Conservation (phyloP, 2,329 filamentous ascomycete species). For the Phaeosphaeria sp. region DNA sequence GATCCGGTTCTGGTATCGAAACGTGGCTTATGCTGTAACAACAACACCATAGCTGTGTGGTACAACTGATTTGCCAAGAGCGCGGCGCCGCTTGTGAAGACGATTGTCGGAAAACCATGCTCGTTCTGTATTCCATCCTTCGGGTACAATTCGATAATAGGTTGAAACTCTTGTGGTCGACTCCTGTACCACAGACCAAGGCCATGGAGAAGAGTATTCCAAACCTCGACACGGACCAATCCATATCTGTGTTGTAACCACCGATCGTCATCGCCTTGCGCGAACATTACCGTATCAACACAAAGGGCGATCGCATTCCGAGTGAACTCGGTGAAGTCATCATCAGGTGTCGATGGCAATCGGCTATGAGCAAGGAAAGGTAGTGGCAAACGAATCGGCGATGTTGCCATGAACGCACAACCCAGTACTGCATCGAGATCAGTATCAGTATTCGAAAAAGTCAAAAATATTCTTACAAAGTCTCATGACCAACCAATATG, state of each 20-base stretch:
- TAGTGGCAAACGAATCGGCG: slow-evolving; percentile 13
- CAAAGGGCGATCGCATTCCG: slow-evolving; percentile 24
- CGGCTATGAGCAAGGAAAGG: slow-evolving; percentile 7
- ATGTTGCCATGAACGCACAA: slow-evolving; percentile 16
- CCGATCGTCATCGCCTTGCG: slow-evolving; percentile 26
- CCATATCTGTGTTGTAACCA: slow-evolving; percentile 28
- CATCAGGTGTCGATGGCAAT: neutral
- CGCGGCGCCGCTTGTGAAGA: slow-evolving; percentile 56
- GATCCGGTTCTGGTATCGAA: slow-evolving; percentile 45
- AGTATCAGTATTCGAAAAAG: neutral
- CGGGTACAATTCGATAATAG: slow-evolving; percentile 42
- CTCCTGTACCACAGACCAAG: slow-evolving; percentile 29
- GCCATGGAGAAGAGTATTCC: slow-evolving; percentile 21
- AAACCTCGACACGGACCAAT: slow-evolving; percentile 24
- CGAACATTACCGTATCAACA: slow-evolving; percentile 26
- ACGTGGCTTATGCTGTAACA: slow-evolving; percentile 60
- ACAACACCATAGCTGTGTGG: slow-evolving; percentile 61
- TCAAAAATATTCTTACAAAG: slow-evolving; percentile 16
- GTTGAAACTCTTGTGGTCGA: slow-evolving; percentile 29
- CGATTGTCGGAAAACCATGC: slow-evolving; percentile 49
- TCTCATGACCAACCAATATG: slow-evolving; percentile 27
- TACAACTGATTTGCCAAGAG: slow-evolving; percentile 61
- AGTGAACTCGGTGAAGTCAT: slow-evolving; percentile 16
- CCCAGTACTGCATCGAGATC: slow-evolving; percentile 21
- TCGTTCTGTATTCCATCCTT: slow-evolving; percentile 26